A percentile compares a stretch with the other conserved stretches of the same genome.
Evolutionary conservation across 352 stramenopile species (phyloP).

Genomic region (Phytophthora kernoviae): DNA sequence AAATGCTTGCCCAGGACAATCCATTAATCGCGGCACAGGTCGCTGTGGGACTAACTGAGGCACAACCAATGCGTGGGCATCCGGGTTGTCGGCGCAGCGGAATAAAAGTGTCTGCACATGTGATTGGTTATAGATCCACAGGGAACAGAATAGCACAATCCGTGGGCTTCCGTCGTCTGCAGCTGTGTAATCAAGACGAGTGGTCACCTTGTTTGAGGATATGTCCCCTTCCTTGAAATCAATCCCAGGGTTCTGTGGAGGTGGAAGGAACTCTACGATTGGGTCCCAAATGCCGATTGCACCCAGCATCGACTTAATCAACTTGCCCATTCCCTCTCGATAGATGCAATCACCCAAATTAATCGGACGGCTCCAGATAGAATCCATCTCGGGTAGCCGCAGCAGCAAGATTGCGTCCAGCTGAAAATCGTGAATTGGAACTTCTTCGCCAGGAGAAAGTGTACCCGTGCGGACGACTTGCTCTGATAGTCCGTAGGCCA

Average conservation of each 20-base stretch:
- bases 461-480: slow-evolving; percentile 65
- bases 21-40: slow-evolving; percentile 80
- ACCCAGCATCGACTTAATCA: slow-evolving; percentile 67
- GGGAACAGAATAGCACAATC: slow-evolving; percentile 80
- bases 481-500: slow-evolving; percentile 29
- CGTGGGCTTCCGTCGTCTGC: slow-evolving; percentile 83
- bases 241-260: slow-evolving; percentile 51
- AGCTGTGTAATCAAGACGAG: slow-evolving; percentile 85
- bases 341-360: slow-evolving; percentile 84
- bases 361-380: slow-evolving; percentile 76
- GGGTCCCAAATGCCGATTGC: slow-evolving; percentile 56
- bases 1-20: slow-evolving; percentile 81
- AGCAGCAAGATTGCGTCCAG: slow-evolving; percentile 73
- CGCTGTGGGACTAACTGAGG: slow-evolving; percentile 72
- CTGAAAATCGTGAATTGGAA: slow-evolving; percentile 84
- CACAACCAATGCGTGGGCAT: slow-evolving; percentile 45
- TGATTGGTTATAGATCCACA: slow-evolving; percentile 92
- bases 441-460: slow-evolving; percentile 81
- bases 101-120: slow-evolving; percentile 83
- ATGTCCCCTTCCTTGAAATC: slow-evolving; percentile 73
- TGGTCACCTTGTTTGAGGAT: slow-evolving; percentile 64
- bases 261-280: slow-evolving; percentile 78
- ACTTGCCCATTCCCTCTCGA: slow-evolving; percentile 72
- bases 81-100: slow-evolving; percentile 65
- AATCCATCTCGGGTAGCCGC: slow-evolving; percentile 86